Conservation (phyloP, 768 basidiomycete species). For the Phallus indusiatus region DNA sequence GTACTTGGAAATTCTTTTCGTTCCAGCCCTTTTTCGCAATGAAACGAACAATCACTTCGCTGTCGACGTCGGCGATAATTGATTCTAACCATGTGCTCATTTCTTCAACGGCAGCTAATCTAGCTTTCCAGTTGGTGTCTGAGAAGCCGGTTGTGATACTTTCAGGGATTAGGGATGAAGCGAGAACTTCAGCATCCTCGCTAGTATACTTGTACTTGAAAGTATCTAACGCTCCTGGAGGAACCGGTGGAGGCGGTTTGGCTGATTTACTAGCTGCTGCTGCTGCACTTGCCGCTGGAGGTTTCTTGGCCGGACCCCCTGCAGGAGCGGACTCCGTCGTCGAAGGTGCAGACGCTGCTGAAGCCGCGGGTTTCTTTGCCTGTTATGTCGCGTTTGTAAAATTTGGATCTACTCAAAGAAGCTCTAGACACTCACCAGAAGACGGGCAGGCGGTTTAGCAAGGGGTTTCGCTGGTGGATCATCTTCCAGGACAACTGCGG, state of each 20-base stretch:
- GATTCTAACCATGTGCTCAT: constrained; percentile 76
- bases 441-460: constrained; percentile 43
- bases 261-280: constrained; percentile 29
- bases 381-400: constrained; percentile 13
- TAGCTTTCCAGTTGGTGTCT: constrained; percentile 91
- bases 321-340: constrained; percentile 10
- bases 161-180: constrained; percentile 60
- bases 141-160: constrained; percentile 61
- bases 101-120: constrained; percentile 81
- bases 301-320: constrained; percentile 32
- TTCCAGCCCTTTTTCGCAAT: constrained; percentile 90
- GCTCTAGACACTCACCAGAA: constrained; percentile 26
- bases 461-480: constrained; percentile 31
- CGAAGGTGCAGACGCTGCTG: constrained; percentile 21
- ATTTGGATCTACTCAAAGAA: neutral
- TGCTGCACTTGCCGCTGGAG: constrained; percentile 27
- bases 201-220: constrained; percentile 88
- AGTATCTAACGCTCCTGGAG: constrained; percentile 56
- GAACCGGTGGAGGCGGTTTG: constrained; percentile 40
- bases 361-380: constrained; percentile 45
- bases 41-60: constrained; percentile 81
- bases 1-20: constrained; percentile 98
- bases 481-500: constrained; percentile 21
- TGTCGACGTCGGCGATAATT: constrained; percentile 57
- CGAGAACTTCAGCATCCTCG: constrained; percentile 84